These are phyloP conservation scores for Apocynum venetum DNA, from an alignment of 257 asterid species.

Conservation along the genomic window DNA sequence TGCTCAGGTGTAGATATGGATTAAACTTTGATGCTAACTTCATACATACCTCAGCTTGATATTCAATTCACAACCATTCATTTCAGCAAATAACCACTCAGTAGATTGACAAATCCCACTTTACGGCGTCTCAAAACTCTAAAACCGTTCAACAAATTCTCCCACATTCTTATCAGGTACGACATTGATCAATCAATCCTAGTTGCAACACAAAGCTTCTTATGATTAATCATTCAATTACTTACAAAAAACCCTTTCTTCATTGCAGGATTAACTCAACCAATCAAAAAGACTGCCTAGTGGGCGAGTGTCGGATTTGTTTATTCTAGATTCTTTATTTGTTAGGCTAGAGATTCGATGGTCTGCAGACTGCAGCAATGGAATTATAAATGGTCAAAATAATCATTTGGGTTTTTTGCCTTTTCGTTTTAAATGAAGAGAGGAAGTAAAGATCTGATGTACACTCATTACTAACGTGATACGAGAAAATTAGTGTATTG, in stretches of 20 bases:
- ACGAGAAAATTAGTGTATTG: slow-evolving; percentile 21
- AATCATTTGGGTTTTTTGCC: slow-evolving; percentile 28
- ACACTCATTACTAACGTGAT: slow-evolving; percentile 54
- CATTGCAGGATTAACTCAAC: slow-evolving; percentile 37
- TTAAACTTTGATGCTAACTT: slow-evolving; percentile 42
- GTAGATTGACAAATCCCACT: slow-evolving; percentile 25
- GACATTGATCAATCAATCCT: not conserved
- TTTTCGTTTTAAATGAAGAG: slow-evolving; percentile 39
- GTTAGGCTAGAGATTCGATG: slow-evolving; percentile 42
- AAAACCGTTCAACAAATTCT: not conserved
- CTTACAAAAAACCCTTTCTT: slow-evolving; percentile 5
- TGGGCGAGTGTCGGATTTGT: slow-evolving; percentile 28
- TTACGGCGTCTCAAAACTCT: slow-evolving; percentile 6
- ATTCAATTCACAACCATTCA: slow-evolving; percentile 18
- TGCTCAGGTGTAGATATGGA: slow-evolving; percentile 66
- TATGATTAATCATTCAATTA: not conserved
- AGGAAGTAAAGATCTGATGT: slow-evolving; percentile 46
- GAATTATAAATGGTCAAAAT: slow-evolving; percentile 41
- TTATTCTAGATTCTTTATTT: slow-evolving; percentile 53
- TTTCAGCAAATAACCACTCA: slow-evolving; percentile 27
- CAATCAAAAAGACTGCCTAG: slow-evolving; percentile 24
- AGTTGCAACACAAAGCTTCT: not conserved
- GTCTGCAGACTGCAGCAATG: slow-evolving; percentile 18
- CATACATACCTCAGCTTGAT: slow-evolving; percentile 28
- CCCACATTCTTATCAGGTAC: slow-evolving; percentile 15